Percentiles rank a stretch among this genome's conserved stretches.
Evolutionary conservation across 2,329 filamentous ascomycete species (phyloP).

Genomic region (Penicillium digitatum): DNA sequence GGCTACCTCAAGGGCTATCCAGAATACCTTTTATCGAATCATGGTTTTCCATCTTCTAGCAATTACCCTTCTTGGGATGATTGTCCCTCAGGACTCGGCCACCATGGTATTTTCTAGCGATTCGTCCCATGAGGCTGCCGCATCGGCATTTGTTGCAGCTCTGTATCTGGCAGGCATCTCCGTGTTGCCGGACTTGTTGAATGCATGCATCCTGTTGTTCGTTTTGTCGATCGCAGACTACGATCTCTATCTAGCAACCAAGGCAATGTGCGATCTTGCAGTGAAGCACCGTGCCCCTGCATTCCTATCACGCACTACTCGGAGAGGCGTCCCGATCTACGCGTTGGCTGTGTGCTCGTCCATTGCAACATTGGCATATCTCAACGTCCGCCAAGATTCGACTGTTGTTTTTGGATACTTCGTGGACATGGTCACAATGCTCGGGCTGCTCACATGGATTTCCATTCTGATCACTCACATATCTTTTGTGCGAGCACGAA

Average conservation of each 20-base stretch:
- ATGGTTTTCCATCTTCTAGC: slow-evolving; percentile 72
- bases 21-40: slow-evolving; percentile 75
- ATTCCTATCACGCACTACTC: slow-evolving; percentile 66
- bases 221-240: slow-evolving; percentile 72
- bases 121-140: slow-evolving; percentile 50
- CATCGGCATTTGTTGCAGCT: slow-evolving; percentile 71
- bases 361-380: slow-evolving; percentile 63
- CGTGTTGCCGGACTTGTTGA: slow-evolving; percentile 62
- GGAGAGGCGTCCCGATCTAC: slow-evolving; percentile 64
- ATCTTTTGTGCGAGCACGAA: slow-evolving; percentile 59
- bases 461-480: slow-evolving; percentile 65
- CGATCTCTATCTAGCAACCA: slow-evolving; percentile 69
- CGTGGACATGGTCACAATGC: slow-evolving; percentile 63
- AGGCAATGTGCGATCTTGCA: slow-evolving; percentile 67
- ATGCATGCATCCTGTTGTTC: slow-evolving; percentile 68
- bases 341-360: slow-evolving; percentile 58
- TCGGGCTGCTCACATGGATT: slow-evolving; percentile 63
- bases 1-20: slow-evolving; percentile 71
- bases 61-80: slow-evolving; percentile 70
- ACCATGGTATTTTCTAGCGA: slow-evolving; percentile 50
- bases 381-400: slow-evolving; percentile 57
- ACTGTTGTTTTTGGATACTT: slow-evolving; percentile 59
- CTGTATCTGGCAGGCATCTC: slow-evolving; percentile 61
- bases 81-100: slow-evolving; percentile 64
- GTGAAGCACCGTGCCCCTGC: slow-evolving; percentile 66